These are phyloP conservation scores for Penicillium crustosum DNA, from an alignment of 2,329 filamentous ascomycete genomes.

Conservation along the genomic window DNA sequence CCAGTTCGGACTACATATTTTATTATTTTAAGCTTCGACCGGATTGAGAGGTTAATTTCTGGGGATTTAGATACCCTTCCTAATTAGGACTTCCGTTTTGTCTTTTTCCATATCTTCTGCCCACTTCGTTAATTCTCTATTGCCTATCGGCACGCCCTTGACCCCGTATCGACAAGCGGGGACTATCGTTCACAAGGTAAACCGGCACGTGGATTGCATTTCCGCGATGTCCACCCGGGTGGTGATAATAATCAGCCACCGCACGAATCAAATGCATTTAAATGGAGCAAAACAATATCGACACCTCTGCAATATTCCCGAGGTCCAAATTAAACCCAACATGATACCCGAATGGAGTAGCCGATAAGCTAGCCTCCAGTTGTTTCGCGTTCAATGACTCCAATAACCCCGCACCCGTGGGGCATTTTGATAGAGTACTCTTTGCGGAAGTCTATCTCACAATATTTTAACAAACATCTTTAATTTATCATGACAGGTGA, in stretches of 20 bases:
- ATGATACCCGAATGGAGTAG: not conserved
- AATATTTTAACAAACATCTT: not conserved
- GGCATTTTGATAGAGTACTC: not conserved
- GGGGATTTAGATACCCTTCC: not conserved
- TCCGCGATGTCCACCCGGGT: no score
- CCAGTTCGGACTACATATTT: no score
- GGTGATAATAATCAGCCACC: not conserved
- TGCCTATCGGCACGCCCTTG: not conserved
- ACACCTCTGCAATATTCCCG: no score
- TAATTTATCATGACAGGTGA: conserved; percentile 18
- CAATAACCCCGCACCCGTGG: conserved; percentile 16
- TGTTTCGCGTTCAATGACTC: not conserved
- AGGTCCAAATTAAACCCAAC: not conserved
- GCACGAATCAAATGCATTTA: not conserved
- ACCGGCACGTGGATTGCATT: not conserved
- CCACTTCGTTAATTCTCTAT: not conserved
- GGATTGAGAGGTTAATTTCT: not conserved
- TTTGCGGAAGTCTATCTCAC: not conserved
- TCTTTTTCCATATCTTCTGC: no score
- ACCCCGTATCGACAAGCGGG: no score
- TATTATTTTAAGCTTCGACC: no score
- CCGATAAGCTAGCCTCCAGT: not conserved
- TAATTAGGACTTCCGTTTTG: not conserved
- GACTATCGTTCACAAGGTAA: no score
- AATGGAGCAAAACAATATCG: not conserved